Evolutionary conservation across 2,329 filamentous ascomycete genomes (phyloP).

Genomic region (Trichoderma afroharzianum): DNA sequence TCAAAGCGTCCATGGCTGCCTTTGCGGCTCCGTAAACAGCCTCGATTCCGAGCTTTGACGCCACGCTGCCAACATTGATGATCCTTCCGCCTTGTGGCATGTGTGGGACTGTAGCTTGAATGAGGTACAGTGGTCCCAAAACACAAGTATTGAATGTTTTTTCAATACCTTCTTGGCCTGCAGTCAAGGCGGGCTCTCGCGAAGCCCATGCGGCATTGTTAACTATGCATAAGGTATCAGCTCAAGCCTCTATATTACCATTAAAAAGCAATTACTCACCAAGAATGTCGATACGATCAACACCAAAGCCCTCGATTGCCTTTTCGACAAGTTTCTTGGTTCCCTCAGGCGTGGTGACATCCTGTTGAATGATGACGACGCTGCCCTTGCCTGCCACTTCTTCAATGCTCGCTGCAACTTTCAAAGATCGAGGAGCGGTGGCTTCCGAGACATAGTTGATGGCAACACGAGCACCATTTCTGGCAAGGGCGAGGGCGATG

Average conservation of each 20-base stretch:
- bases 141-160: background rate
- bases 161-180: background rate
- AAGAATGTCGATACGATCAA: conserved; percentile 8
- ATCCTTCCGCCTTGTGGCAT: background rate
- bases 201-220: conserved; percentile 12
- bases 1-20: conserved; percentile 33
- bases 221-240: background rate
- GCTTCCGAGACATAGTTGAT: conserved; percentile 38
- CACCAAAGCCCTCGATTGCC: background rate
- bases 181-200: background rate
- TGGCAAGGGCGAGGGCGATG: conserved; percentile 35
- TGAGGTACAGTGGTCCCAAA: conserved; percentile 1
- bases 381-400: background rate
- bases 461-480: conserved; percentile 36
- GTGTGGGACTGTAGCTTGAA: background rate
- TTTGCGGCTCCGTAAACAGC: conserved; percentile 26
- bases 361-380: background rate
- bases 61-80: conserved; percentile 7
- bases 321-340: background rate
- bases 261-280: background rate
- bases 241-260: too few species aligned
- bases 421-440: conserved; percentile 27
- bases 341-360: background rate
- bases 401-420: background rate
- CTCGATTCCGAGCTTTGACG: conserved; percentile 12